Evolutionary conservation across 169 alveolate species (phyloP), one percentile per base, ranked within the genome.

Genomic region (Cryptosporidium bovis): DNA sequence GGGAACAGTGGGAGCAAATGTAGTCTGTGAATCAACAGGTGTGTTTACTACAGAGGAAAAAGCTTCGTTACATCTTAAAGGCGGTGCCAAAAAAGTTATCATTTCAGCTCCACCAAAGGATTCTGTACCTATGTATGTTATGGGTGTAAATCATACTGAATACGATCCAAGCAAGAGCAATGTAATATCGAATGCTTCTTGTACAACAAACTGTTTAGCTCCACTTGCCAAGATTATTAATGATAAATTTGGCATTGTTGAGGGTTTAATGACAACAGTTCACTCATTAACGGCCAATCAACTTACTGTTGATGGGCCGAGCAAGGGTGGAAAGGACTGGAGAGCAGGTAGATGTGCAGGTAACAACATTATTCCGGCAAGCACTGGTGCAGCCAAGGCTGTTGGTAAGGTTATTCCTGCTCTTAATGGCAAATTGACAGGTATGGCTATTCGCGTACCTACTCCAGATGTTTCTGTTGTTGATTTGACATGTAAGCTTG

Each of bases 301-400:
- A 94, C 94, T 97, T 85, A 97, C 99, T 77, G 99, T 98, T 51
- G 99, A 98, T 90, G 99, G 99, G 55, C 99, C 99, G 64, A 95
- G 99, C 50, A 96, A 97, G 90, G 99, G 99, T 24, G 99, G 99
- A 66, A 98, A 98, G 93, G 99, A 98, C 97, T 98, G 99, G 99
- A 95, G 99, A 90, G 99, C 99, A 46, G 99, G 99, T 50, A 95
- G 99, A 71, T 97, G 99, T 83, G 99, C 99, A 10, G 97, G 97
- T 48, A 94, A 93, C 87, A 98, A 98, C 95, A 97, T 98, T 85
- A 97, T 98, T 87, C 99, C 99, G 29, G 97, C 99, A 10, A 89
- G 99, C 87, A 98, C 99, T 29, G 99, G 99, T 34, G 99, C 99
- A 64, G 99, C 99, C 33, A 98, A 98, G 93, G 99, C 99, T 24